phyloP scores from a whole-genome alignment of 352 stramenopile species.

The Pythium myriotylum region DNA sequence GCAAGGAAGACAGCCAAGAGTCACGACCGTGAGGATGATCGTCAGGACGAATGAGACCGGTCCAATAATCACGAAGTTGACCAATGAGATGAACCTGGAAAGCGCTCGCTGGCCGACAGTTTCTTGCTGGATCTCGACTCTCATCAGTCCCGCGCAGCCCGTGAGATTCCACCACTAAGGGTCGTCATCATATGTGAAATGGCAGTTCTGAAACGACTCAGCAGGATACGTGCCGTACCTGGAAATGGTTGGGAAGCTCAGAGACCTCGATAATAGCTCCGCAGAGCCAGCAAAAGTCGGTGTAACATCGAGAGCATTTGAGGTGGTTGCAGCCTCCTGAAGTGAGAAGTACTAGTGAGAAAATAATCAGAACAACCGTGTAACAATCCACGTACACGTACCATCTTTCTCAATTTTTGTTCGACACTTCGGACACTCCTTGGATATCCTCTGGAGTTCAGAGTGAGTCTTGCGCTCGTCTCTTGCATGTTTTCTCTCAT shows the following conservation, averaged over 20 bases:
- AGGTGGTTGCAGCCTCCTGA: conserved; percentile 69
- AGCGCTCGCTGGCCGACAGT: conserved; percentile 1
- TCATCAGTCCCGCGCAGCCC: conserved; percentile 17
- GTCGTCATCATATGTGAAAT: not conserved
- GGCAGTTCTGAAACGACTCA: too few species aligned
- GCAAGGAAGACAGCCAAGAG: conserved; percentile 20
- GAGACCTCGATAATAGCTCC: conserved; percentile 42
- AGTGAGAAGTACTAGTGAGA: too few species aligned
- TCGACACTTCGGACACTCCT: conserved; percentile 56
- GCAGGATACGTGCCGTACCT: conserved; percentile 6
- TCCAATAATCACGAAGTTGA: conserved; percentile 23
- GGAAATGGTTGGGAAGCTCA: conserved; percentile 19
- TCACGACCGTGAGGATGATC: conserved; percentile 11
- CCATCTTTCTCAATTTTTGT: conserved; percentile 58
- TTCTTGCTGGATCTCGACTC: conserved; percentile 17
- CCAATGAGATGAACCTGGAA: conserved; percentile 10
- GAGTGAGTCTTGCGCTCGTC: conserved; percentile 40
- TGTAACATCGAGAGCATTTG: conserved; percentile 44
- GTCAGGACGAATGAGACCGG: conserved; percentile 12
- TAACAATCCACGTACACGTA: conserved; percentile 11
- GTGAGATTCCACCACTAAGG: conserved; percentile 20
- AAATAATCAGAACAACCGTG: not conserved
- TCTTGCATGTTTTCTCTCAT: conserved; percentile 26
- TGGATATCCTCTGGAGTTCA: conserved; percentile 38
- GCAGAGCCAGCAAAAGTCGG: conserved; percentile 75